Evolutionary conservation across 202 grass and related monocot genomes (phyloP).

Genomic region (Tripidium arundinaceum): DNA sequence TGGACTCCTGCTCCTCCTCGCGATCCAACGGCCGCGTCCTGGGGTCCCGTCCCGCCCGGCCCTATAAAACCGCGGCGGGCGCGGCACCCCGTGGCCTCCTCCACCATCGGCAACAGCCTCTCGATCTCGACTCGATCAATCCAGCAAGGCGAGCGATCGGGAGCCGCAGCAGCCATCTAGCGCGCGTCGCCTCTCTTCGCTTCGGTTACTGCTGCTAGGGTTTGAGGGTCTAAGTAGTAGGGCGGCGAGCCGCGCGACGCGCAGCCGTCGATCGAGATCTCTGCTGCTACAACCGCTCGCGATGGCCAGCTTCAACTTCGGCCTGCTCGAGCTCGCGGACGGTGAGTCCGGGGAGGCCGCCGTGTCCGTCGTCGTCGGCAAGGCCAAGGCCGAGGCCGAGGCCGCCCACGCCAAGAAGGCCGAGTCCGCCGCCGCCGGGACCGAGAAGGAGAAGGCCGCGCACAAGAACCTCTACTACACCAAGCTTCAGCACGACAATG

Average conservation of each 20-base stretch:
- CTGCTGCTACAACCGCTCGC: too few species aligned
- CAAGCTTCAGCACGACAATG: not conserved
- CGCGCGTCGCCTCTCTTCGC: too few species aligned
- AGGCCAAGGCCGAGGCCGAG: not conserved
- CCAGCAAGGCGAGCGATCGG: not conserved
- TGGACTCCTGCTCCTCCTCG: too few species aligned
- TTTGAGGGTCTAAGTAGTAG: too few species aligned
- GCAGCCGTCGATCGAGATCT: too few species aligned
- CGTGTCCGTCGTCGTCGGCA: slow-evolving; percentile 5
- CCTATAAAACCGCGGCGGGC: not conserved
- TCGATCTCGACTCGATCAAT: too few species aligned
- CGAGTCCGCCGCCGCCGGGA: not conserved
- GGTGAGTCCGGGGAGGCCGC: slow-evolving; percentile 22
- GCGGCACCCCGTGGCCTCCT: not conserved
- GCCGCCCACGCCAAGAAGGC: not conserved
- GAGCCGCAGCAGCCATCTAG: too few species aligned
- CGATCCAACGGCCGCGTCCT: not conserved
- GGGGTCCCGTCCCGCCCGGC: too few species aligned
- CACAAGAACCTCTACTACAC: not conserved
- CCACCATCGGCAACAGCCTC: too few species aligned
- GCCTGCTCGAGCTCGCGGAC: slow-evolving; percentile 13
- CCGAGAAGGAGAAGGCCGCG: not conserved
- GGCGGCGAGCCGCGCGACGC: too few species aligned
- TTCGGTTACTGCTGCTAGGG: too few species aligned
- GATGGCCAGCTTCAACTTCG: slow-evolving; percentile 25